These are phyloP conservation scores for Simmondsia chinensis DNA, from an alignment of 148 eudicot species.

Conservation along the genomic window DNA sequence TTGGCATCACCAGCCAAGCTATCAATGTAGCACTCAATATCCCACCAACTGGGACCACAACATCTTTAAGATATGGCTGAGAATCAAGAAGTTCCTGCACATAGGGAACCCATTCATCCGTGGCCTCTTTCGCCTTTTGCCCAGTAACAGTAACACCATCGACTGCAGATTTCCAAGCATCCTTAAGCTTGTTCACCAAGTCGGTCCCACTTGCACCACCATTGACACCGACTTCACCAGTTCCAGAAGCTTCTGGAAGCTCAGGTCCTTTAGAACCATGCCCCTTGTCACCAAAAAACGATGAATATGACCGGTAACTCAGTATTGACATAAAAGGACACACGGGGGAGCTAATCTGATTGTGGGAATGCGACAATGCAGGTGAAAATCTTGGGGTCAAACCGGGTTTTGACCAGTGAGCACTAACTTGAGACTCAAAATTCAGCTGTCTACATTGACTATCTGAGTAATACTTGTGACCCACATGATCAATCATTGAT, in stretches of 20 bases:
- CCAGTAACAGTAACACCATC: constrained; percentile 36
- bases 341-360: constrained; percentile 16
- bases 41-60: constrained; percentile 67
- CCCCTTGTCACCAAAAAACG: constrained; percentile 32
- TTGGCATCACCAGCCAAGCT: constrained; percentile 85
- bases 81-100: constrained; percentile 59
- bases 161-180: constrained; percentile 42
- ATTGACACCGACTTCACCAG: constrained; percentile 21
- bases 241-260: constrained; percentile 31
- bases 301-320: constrained; percentile 39
- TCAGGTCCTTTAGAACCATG: constrained; percentile 23
- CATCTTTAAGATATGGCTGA: constrained; percentile 75
- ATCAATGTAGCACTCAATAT: constrained; percentile 55
- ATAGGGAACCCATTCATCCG: constrained; percentile 49
- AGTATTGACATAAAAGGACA: constrained; percentile 22
- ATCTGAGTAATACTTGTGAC: constrained; percentile 11
- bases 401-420: constrained; percentile 14
- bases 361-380: constrained; percentile 13
- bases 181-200: constrained; percentile 52
- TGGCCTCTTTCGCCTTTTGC: constrained; percentile 57
- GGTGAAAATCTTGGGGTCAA: constrained; percentile 21
- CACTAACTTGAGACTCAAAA: constrained; percentile 12
- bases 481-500: no score
- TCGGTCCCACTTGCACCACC: constrained; percentile 38
- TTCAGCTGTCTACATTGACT: constrained; percentile 7